These are phyloP conservation scores for Fraxinus baroniana DNA, from an alignment of 305 asterid species.

Conservation along the genomic window DNA sequence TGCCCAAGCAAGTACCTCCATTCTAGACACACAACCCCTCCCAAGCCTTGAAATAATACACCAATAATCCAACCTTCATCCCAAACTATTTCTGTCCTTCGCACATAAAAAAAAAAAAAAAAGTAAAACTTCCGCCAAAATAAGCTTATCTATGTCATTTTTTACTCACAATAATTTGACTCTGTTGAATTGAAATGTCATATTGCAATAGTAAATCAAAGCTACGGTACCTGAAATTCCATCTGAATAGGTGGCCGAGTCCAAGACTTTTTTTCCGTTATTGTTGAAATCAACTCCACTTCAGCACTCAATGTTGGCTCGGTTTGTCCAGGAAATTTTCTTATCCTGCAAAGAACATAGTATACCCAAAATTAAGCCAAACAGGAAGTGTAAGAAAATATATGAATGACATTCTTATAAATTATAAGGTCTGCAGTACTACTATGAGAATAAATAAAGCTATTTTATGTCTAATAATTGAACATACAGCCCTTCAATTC, in stretches of 20 bases:
- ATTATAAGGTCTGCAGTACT: background rate
- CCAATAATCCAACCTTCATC: background rate
- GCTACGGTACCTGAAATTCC: slow-evolving; percentile 85
- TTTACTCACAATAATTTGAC: background rate
- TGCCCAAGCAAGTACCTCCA: background rate
- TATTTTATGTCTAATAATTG: too few species aligned
- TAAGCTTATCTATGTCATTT: background rate
- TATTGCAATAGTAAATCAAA: slow-evolving; percentile 11
- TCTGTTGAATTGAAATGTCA: slow-evolving; percentile 8
- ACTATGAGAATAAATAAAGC: background rate
- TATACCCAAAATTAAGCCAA: slow-evolving; percentile 19
- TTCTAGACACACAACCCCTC: background rate
- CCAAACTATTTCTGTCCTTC: background rate
- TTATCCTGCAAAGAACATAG: slow-evolving; percentile 61
- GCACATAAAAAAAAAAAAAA: background rate
- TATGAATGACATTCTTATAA: slow-evolving; percentile 3
- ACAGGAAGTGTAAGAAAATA: background rate
- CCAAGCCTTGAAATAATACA: background rate
- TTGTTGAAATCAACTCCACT: slow-evolving; percentile 92
- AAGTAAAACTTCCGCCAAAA: background rate
- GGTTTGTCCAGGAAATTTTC: slow-evolving; percentile 99
- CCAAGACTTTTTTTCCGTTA: slow-evolving; percentile 94
- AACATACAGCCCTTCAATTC: background rate
- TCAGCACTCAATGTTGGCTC: slow-evolving; percentile 99
- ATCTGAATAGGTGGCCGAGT: slow-evolving; percentile 98